Conservation (phyloP, 2,329 filamentous ascomycete species). For the Fusarium annulatum region DNA sequence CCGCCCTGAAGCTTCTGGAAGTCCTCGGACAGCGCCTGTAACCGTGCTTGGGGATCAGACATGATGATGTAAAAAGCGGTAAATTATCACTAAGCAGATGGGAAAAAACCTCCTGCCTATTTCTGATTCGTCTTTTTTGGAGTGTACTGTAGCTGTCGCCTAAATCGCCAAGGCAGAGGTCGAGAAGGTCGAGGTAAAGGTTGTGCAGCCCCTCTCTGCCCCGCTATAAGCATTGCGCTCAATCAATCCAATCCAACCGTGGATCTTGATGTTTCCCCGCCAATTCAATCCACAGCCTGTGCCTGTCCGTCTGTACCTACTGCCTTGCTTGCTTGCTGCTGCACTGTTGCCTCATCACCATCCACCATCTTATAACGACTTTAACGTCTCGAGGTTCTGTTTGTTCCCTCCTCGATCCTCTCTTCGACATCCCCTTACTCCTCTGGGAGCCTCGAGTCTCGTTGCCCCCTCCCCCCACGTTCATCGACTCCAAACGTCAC, state of each 20-base stretch:
- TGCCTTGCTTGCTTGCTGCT: not conserved
- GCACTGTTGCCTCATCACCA: conserved; percentile 39
- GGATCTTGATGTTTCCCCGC: conserved; percentile 52
- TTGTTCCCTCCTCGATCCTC: not conserved
- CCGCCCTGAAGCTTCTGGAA: conserved; percentile 89
- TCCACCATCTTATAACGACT: conserved; percentile 24
- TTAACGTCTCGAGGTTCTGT: not conserved
- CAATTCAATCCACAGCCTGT: conserved; percentile 45
- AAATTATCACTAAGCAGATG: conserved; percentile 7
- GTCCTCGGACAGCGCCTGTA: conserved; percentile 87
- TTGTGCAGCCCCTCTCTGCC: conserved; percentile 47
- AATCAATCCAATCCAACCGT: conserved; percentile 2
- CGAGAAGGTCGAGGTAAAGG: conserved; percentile 15
- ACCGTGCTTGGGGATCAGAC: conserved; percentile 78
- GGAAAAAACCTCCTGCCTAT: not conserved
- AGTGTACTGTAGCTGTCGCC: conserved; percentile 15
- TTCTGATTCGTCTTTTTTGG: conserved; percentile 6
- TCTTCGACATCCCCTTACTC: not conserved
- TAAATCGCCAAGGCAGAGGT: conserved; percentile 16
- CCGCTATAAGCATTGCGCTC: conserved; percentile 50
- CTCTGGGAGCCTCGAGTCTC: conserved; percentile 1
- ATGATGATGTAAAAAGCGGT: conserved; percentile 55
- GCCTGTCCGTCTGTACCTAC: not conserved
- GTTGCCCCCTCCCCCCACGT: conserved; percentile 21
- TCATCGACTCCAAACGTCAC: conserved; percentile 46